Evolutionary conservation across 345 rosid species (phyloP), one percentile per base, ranked within the genome.

Genomic region (Theobroma cacao): DNA sequence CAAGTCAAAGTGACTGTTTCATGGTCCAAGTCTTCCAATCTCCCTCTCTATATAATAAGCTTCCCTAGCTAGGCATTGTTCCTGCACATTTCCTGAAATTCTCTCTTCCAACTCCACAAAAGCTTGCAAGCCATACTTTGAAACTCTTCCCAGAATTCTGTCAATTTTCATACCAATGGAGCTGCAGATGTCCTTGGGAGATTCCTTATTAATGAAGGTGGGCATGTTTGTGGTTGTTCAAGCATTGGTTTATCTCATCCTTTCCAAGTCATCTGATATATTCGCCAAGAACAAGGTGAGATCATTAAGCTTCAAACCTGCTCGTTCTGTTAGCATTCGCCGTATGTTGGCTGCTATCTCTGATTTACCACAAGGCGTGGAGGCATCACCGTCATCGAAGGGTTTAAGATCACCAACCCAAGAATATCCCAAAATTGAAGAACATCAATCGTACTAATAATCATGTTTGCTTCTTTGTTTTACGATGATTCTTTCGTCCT

Each of bases 181-280:
- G 8, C 13, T 4, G 9, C 67, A 67, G 58, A 30, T 22, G 24
- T 47, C 77, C 0, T 63, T 71, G 12, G 80, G 59, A 6, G 89
- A 88, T 63, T 43, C 77, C 45, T 43, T 87, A n/a, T n/a, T n/a
- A 67, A 10, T 79, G 31, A 90, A 85, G 85, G 63, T 84, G 8
- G 81, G 20, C 31, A 66, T 85, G 77, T 88, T 87, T 75, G 38
- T 82, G 75, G 69, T 90, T 63, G 87, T 87, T 24, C 91, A 90
- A 71, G 88, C 78, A 53, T 71, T 90, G 80, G 88, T 90, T 5
- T 90, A 87, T 72, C 74, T 84, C 50, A 86, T 90, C 43, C 87
- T 88, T 59, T 65, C 87, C 30, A 88, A 81, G 0, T 90, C 86
- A 56, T 88, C 93, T 4, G 72, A 83, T 26, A 55, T 87, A 58